Evolutionary conservation across 2,329 filamentous ascomycete species (phyloP).

Genomic region (Botrytis elliptica): DNA sequence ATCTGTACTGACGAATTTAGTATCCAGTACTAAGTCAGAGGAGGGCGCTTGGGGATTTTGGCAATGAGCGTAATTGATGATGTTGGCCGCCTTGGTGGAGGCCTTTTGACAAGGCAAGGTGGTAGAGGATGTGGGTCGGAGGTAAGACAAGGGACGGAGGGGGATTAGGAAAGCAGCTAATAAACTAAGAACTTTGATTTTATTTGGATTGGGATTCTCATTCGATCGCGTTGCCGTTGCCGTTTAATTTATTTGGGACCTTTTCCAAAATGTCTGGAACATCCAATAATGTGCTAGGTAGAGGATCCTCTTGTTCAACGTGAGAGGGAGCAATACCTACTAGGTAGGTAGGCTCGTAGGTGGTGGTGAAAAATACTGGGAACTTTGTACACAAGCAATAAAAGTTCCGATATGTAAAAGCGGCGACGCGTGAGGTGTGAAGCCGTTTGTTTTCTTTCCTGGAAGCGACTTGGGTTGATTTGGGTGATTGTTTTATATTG

Average conservation of each 20-base stretch:
- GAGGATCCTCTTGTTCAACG: conserved; percentile 2
- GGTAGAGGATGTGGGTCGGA: conserved; percentile 12
- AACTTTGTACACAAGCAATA: conserved; percentile 4
- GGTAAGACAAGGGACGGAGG: conserved; percentile 12
- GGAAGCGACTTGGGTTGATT: not conserved
- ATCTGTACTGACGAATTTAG: conserved; percentile 22
- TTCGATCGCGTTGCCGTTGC: not conserved
- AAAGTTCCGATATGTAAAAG: conserved; percentile 18
- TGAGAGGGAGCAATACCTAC: not conserved
- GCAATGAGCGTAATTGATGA: conserved; percentile 20
- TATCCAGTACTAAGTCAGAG: conserved; percentile 19
- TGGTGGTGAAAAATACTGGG: not conserved
- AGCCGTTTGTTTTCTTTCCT: conserved; percentile 9
- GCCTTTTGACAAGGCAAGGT: conserved; percentile 4
- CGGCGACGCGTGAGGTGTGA: conserved; percentile 9
- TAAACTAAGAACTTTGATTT: not conserved
- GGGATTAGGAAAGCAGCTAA: not conserved
- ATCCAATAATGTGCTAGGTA: conserved; percentile 1
- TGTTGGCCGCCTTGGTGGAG: conserved; percentile 16
- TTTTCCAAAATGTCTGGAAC: not conserved
- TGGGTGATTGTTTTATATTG: not conserved
- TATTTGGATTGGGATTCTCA: not conserved
- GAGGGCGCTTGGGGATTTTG: conserved; percentile 22
- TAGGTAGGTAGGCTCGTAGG: no score
- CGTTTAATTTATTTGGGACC: conserved; percentile 1